Conservation (phyloP, 2,329 filamentous ascomycete genomes). For the Metarhizium album region DNA sequence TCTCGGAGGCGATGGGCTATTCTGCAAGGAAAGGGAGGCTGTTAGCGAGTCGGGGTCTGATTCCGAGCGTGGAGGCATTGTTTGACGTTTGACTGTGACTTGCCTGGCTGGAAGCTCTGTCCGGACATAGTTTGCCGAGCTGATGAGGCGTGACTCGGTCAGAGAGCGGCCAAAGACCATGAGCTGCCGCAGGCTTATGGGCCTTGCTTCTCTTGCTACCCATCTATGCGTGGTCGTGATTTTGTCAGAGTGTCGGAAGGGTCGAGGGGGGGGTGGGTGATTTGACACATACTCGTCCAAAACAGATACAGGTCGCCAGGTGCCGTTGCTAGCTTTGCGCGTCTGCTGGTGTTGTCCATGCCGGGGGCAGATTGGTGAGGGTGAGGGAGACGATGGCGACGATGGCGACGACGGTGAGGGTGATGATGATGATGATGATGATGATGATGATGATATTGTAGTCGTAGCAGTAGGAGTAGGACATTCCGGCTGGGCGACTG, state of each 20-base stretch:
- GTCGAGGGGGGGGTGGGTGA: background rate
- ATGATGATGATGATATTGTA: too few species aligned
- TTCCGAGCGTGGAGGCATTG: background rate
- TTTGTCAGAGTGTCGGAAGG: background rate
- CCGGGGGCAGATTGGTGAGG: background rate
- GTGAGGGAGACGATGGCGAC: background rate
- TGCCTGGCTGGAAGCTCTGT: constrained; percentile 55
- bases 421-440: too few species aligned
- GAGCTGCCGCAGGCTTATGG: constrained; percentile 92
- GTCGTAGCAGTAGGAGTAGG: too few species aligned
- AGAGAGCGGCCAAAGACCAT: constrained; percentile 95
- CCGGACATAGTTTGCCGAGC: constrained; percentile 94
- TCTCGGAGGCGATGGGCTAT: constrained; percentile 91
- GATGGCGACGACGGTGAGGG: too few species aligned
- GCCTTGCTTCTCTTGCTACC: constrained; percentile 83
- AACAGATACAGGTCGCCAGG: constrained; percentile 54
- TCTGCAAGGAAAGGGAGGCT: constrained; percentile 29
- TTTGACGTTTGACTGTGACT: background rate
- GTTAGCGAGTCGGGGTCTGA: background rate
- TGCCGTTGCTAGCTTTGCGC: constrained; percentile 20
- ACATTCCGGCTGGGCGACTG: background rate
- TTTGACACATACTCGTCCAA: constrained; percentile 54
- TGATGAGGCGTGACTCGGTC: constrained; percentile 79
- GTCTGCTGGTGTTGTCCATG: constrained; percentile 5
- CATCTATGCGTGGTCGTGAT: constrained; percentile 45